Conservation (phyloP, 192 early-diverging fungal species). For the Hyaloraphidium curvatum region DNA sequence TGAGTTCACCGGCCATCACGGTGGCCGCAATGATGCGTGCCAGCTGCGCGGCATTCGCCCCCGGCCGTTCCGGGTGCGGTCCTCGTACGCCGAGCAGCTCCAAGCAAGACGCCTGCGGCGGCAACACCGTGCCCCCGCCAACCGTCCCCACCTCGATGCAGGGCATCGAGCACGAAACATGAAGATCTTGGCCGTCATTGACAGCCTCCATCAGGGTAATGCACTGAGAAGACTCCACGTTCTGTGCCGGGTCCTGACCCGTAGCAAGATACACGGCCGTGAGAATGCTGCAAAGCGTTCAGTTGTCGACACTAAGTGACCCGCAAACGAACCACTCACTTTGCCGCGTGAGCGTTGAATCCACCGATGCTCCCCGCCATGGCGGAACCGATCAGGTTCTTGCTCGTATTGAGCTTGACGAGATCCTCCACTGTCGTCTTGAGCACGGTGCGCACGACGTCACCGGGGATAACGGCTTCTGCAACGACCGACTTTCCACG, state of each 20-base stretch:
- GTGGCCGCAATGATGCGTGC: slow-evolving; percentile 71
- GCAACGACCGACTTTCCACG: slow-evolving; percentile 83
- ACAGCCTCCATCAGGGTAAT: slow-evolving; percentile 84
- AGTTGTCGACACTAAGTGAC: too few relatives aligned
- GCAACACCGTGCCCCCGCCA: slow-evolving; percentile 70
- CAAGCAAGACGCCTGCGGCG: slow-evolving; percentile 68
- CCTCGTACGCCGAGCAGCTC: slow-evolving; percentile 77
- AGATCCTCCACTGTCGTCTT: slow-evolving; percentile 68
- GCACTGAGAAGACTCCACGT: slow-evolving; percentile 80
- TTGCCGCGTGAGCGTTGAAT: slow-evolving; percentile 2
- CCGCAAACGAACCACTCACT: too few relatives aligned
- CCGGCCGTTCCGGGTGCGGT: slow-evolving; percentile 51
- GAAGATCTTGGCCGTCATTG: slow-evolving; percentile 56
- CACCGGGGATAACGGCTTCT: slow-evolving; percentile 64
- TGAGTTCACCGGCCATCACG: slow-evolving; percentile 85
- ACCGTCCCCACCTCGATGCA: slow-evolving; percentile 86
- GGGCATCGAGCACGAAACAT: slow-evolving; percentile 82
- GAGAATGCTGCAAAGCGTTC: slow-evolving; percentile 75
- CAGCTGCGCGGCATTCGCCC: slow-evolving; percentile 65
- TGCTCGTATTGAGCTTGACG: slow-evolving; percentile 60
- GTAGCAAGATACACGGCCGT: slow-evolving; percentile 80
- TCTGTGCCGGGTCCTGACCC: slow-evolving; percentile 91
- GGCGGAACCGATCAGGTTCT: slow-evolving; percentile 83
- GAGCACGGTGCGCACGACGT: slow-evolving; percentile 55
- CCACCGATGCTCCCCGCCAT: slow-evolving; percentile 53